Conservation (phyloP, 169 alveolate species). For the Eimeria maxima region DNA sequence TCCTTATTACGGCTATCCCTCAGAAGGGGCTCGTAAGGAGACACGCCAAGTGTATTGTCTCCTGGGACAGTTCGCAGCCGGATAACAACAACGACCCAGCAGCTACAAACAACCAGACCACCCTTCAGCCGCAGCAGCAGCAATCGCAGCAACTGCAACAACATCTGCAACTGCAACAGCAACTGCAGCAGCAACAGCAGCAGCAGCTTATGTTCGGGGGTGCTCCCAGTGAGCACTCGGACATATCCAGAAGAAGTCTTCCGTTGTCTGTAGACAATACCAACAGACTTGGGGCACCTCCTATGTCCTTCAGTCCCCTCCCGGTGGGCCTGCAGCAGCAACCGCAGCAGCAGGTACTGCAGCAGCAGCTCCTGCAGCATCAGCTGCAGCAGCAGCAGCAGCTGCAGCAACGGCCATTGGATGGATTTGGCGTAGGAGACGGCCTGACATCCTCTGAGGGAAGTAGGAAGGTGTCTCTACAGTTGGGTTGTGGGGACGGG, state of each 20-base stretch:
- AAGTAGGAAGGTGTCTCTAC: neutral
- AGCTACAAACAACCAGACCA: neutral
- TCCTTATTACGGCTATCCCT: constrained; percentile 88
- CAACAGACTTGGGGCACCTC: neutral
- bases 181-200: neutral
- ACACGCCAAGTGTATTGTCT: neutral
- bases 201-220: neutral
- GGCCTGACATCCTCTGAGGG: neutral
- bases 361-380: neutral
- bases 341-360: constrained; percentile 53
- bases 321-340: no score
- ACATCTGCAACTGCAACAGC: constrained; percentile 16
- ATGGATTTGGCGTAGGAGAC: neutral
- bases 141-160: constrained; percentile 10
- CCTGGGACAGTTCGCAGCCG: neutral
- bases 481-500: neutral
- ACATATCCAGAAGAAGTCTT: neutral
- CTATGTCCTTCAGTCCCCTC: no score
- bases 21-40: constrained; percentile 41
- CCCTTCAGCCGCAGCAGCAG: constrained; percentile 31
- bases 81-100: neutral
- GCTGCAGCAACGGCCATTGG: neutral
- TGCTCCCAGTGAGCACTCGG: neutral
- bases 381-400: constrained; percentile 29
- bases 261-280: neutral